A percentile compares a stretch with the other conserved stretches of the same genome.
Evolutionary conservation across 805 yeast species (phyloP).

Genomic region (Kodamaea nitidulidarum): DNA sequence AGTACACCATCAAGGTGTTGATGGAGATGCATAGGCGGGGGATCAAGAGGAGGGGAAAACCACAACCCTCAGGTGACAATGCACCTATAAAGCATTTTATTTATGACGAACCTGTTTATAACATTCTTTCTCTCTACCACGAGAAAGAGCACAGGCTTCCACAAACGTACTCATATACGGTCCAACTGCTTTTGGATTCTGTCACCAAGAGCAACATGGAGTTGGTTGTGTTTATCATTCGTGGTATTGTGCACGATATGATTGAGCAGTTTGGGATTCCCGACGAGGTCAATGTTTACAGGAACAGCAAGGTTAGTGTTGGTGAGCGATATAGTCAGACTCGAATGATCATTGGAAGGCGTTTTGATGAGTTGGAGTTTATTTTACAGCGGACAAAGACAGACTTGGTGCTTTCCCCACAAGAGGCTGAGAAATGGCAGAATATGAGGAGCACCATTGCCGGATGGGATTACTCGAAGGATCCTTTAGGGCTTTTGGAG

Average conservation of each 20-base stretch:
- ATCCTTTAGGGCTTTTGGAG: conserved; percentile 4
- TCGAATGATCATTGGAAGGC: conserved; percentile 3
- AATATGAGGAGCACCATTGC: background rate
- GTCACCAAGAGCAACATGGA: conserved; percentile 2
- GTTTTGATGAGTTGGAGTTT: conserved; percentile 7
- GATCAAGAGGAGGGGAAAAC: background rate
- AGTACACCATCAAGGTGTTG: conserved; percentile 6
- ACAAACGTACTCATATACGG: conserved; percentile 7
- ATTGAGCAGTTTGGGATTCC: conserved; percentile 8
- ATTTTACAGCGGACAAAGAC: conserved; percentile 1
- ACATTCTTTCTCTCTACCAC: background rate
- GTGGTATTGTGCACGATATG: conserved; percentile 12
- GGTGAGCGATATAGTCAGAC: conserved; percentile 6
- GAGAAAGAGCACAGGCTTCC: conserved; percentile 1
- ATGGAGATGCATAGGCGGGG: conserved; percentile 6
- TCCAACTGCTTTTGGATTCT: conserved; percentile 6
- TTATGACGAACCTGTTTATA: background rate
- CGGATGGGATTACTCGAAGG: background rate
- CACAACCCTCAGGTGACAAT: too few species aligned
- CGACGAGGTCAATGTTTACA: conserved; percentile 7
- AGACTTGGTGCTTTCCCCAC: background rate
- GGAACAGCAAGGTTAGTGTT: conserved; percentile 4
- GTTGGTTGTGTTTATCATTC: conserved; percentile 4
- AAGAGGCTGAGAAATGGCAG: conserved; percentile 6
- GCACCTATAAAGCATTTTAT: too few species aligned